Evolutionary conservation across 2,329 filamentous ascomycete genomes (phyloP), one percentile per base, ranked within the genome.

Genomic region (Phaeoacremonium minimum): DNA sequence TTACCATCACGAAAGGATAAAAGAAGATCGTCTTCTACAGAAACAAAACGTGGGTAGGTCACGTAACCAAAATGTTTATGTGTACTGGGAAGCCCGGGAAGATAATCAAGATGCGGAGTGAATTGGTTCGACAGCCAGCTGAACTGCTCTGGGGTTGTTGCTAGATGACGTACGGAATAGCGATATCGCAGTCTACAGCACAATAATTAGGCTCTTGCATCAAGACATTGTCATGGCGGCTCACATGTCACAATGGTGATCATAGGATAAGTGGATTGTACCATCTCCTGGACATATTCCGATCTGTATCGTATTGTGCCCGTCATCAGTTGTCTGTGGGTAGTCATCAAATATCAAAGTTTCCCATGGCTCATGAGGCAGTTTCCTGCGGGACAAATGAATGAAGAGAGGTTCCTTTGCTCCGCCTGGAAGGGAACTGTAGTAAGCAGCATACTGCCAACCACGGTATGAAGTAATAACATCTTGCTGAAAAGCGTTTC

Each of bases 231-330:
- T n/a, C n/a, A n/a, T n/a, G n/a, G n/a, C 19, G 7, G 36, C 49
- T 28, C 46, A 58, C 55, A 47, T 46, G 36, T 67, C 64, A 41
- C 63, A 67, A 42, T 74, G 69, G 42, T 73, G 71, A 37, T 75
- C 70, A 43, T 71, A 74, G 7, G 66, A 68, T 4, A 75, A 49
- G 41, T 74, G 71, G 16, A 75, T 71, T n/a, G 65, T 72, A 30
- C 70, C 70, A 41, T 74, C 70, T 2, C 64, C 67, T 5, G 57
- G 52, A 30, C 63, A 71, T 30, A 73, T 66, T 4, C 70, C 71
- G 43, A 74, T 58, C 48, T 70, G 70, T 31, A 73, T 66, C 4
- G 69, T 73, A 41, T 75, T 74, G 47, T 74, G 71, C 4, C 69
- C 69, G 39, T 74, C 71, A 30, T 73, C 61, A 2, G 61, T 64